Base-by-base conservation (phyloP, 2,329 filamentous ascomycete species). In the Colletotrichum gigasporum region DNA sequence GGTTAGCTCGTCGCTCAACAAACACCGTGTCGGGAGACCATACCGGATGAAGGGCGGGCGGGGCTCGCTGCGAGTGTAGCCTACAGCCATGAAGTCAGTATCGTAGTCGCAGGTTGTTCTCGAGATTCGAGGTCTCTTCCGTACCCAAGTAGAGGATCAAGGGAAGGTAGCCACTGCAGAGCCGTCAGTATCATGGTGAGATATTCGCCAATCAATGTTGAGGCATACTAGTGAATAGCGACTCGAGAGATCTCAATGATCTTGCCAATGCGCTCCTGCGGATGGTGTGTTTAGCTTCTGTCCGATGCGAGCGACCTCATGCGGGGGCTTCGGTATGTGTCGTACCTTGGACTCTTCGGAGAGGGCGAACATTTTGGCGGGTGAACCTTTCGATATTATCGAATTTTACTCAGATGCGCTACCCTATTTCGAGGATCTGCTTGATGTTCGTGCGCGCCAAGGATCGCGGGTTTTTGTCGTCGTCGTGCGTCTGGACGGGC, bases 271-370 rank as follows among this genome's bases (percentile, higher is more conserved):
- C 96, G 94, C 90, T 99, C 96, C 95, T 97, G 73, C 70, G 54
- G 24, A 52, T 39, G 16, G 4, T 11, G 42, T 37, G 48, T 12
- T 63, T 37, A 66, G 60, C 51, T 34, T 37, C n/a, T n/a, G 37
- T 14, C 48, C 44, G n/a, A 42, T 48, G 53, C 51, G 26, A 51
- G 53, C 51, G 26, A 51, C 45, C 11, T 22, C 34, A 35, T 32
- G n/a, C 37, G 42, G 10, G 42, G 10, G 28, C 30, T 47, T 20
- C 30, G 2, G 41, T 39, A 14, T 16, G 44, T 16, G 41, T 50
- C 77, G 70, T 76, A 97, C 95, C 91, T 98, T 98, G 76, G 94
- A 94, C 84, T 99, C 96, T 82, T 99, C 96, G 53, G 96, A 98
- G 70, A 98, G 90, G 74, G 83, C 76, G 68, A 88, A 85, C 85